Evolutionary conservation across 208 protist genomes (phyloP), one percentile per base, ranked within the genome.

Genomic region (Naegleria lovaniensis): DNA sequence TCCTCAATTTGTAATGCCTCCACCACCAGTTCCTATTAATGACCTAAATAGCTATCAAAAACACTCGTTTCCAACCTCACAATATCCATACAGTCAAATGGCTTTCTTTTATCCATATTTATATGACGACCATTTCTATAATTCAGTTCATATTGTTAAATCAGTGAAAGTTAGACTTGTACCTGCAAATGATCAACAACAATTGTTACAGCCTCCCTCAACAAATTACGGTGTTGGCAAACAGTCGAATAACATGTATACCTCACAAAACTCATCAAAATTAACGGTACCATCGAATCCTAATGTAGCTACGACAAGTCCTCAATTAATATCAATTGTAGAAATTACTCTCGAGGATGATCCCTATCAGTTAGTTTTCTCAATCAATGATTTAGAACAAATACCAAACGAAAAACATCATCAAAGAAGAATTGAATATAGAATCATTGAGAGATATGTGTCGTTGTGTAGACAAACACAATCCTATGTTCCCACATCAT

Each of bases 371-470:
- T 33, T 36, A 36, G 2, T 36, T 79, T 79, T 36, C 29, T 36
- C 19, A 6, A 0, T 25, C 0, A 29, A 79, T 9, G 67, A 79
- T 11, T 79, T 79, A 36, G 29, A 79, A 79, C 67, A 29, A 79
- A 36, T 79, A 36, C 9, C n/a, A 36, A 79, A 79, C n/a, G 67
- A 79, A 79, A 29, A 79, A 9, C 29, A 79, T 79, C 16, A 79
- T 36, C 67, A 79, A 36, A 79, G 67, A 79, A 79, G 67, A 79
- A n/a, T 79, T 36, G 67, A 79, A 33, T 79, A 79, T 79, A 36
- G 16, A 33, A 36, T 79, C 1, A 79, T 79, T 36, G 67, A 79
- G 29, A 79, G 29, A 79, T 79, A 79, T 79, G 67, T 79, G 5
- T n/a, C 19, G n/a, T 36, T 79, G 29, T 79, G 67, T 79, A 79